Evolutionary conservation across 306 rosid species (phyloP).

Genomic region (Cicer judaicum): DNA sequence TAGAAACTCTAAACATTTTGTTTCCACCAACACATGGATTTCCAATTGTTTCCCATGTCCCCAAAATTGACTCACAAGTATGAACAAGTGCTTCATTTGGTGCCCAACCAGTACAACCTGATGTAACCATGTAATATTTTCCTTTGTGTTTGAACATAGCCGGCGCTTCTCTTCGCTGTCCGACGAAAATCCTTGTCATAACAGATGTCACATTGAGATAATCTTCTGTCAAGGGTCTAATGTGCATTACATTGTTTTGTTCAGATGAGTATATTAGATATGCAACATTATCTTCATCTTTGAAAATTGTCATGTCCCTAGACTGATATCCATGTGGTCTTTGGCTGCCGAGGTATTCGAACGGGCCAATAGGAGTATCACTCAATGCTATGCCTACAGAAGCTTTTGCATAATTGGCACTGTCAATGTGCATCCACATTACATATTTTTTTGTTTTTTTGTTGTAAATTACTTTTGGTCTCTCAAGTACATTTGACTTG

Average conservation of each 20-base stretch:
- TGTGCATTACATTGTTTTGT: slow-evolving; percentile 81
- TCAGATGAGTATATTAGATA: slow-evolving; percentile 87
- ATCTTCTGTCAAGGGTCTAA: slow-evolving; percentile 77
- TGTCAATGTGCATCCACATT: slow-evolving; percentile 98
- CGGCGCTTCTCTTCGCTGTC: slow-evolving; percentile 93
- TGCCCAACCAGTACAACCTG: slow-evolving; percentile 79
- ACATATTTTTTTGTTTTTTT: slow-evolving; percentile 80
- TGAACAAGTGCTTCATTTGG: slow-evolving; percentile 30
- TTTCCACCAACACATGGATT: slow-evolving; percentile 89
- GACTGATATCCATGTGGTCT: slow-evolving; percentile 83
- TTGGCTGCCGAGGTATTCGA: slow-evolving; percentile 78
- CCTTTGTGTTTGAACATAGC: slow-evolving; percentile 86
- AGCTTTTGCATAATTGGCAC: slow-evolving; percentile 89
- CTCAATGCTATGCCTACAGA: slow-evolving; percentile 66
- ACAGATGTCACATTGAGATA: slow-evolving; percentile 67
- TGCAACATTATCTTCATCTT: slow-evolving; percentile 82
- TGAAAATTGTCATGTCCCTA: slow-evolving; percentile 90
- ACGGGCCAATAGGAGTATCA: slow-evolving; percentile 74
- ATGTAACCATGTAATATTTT: slow-evolving; percentile 91
- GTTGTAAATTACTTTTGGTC: slow-evolving; percentile 92
- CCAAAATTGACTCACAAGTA: slow-evolving; percentile 63
- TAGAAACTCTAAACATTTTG: slow-evolving; percentile 67
- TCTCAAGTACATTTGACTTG: slow-evolving; percentile 88
- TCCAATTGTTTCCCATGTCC: slow-evolving; percentile 94
- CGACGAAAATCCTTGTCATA: slow-evolving; percentile 70